Evolutionary conservation across 345 rosid genomes (phyloP).

Genomic region (Populus deltoides): DNA sequence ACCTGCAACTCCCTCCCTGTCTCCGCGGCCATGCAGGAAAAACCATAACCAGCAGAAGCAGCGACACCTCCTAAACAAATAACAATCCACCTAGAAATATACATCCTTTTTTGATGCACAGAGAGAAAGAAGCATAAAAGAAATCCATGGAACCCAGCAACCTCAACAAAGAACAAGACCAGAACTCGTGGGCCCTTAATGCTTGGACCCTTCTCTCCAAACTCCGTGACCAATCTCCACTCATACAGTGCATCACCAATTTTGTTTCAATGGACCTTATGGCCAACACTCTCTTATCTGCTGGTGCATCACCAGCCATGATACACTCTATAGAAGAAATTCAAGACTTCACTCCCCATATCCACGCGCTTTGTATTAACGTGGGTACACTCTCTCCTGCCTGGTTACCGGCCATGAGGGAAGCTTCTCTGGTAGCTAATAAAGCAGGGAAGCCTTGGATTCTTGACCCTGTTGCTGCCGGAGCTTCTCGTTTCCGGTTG

Average conservation of each 20-base stretch:
- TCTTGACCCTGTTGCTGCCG: conserved; percentile 91
- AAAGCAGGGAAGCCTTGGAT: conserved; percentile 67
- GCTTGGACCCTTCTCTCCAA: conserved; percentile 44
- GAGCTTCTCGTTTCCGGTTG: conserved; percentile 66
- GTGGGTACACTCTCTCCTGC: conserved; percentile 65
- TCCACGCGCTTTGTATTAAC: conserved; percentile 66
- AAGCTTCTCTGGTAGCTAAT: conserved; percentile 54
- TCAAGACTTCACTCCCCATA: conserved; percentile 75
- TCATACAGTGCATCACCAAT: conserved; percentile 92
- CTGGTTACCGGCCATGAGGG: conserved; percentile 79
- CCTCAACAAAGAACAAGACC: neutral
- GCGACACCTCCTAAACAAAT: neutral
- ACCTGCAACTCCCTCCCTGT: neutral
- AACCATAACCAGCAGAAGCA: neutral
- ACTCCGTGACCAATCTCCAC: conserved; percentile 55
- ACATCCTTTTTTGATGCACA: neutral
- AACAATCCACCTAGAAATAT: neutral
- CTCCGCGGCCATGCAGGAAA: neutral
- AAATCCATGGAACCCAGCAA: neutral
- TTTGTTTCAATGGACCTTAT: conserved; percentile 87
- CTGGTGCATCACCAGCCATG: conserved; percentile 97
- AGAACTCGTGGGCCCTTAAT: conserved; percentile 31
- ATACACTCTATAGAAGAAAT: conserved; percentile 62
- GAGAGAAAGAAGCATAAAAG: neutral
- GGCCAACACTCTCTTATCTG: conserved; percentile 80